Base-by-base conservation (phyloP, 176 grass and related monocot species). In the Aegilops longissima region DNA sequence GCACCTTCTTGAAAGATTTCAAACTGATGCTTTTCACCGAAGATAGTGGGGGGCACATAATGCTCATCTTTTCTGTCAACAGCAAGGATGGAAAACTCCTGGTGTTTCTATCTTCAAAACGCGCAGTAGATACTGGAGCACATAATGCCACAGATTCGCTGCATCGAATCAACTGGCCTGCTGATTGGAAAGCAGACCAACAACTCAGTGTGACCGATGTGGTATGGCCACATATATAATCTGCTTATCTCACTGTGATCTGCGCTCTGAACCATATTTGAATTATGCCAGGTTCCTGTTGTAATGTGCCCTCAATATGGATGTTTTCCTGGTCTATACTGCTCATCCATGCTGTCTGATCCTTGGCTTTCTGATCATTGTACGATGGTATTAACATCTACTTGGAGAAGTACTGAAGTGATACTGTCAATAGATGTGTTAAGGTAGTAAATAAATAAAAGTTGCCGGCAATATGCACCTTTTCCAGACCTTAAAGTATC, bases 361-460 rank as follows among this genome's bases (percentile, higher is more conserved):
- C 96, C 93, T 80, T 98, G 96, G 97, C 85, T 98, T 87, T 90
- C 91, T 87, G 90, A 98, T 83, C 84, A 87, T 84, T n/a, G 38
- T 38, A 94, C 88, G 56, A 78, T 98, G 68, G 58, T 98, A 59
- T 23, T 98, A 30, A 90, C 96, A 64, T 93, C 96, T 76, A 44
- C 76, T 39, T 98, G 96, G 96, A 88, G 92, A 84, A 96, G 93
- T 49, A 93, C 80, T 38, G 83, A 92, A 85, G 96, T 92, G 82
- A 92, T 98, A 84, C 39, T 96, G 64, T 91, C 88, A 9, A 61
- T 98, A 79, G 84, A 98, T 91, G 83, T 96, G 73, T 79, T 86
- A 73, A 96, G 90, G 96, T 98, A 83, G 93, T 98, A 80, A 86
- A 68, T 78, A 24, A 71, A 27, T 30, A 21, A 6, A 63, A 27